Evolutionary conservation across 805 yeast genomes (phyloP), one percentile per base, ranked within the genome.

Genomic region (Saturnispora sanitii): DNA sequence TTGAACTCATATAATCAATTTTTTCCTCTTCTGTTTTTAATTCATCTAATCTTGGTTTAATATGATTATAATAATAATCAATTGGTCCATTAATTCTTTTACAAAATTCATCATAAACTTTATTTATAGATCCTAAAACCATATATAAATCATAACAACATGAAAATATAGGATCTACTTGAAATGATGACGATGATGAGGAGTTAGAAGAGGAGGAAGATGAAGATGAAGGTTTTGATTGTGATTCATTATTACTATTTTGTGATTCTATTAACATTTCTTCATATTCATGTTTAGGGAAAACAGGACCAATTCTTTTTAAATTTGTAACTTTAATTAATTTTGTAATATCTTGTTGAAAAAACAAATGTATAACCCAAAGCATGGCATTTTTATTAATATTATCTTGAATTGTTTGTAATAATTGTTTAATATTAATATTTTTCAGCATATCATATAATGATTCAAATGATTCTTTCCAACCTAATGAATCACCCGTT

Each of bases 301-400:
- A 54, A 11, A 49, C 35, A 3, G 58, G 54, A 2, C 56, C 56
- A 5, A 45, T 34, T 29, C 37, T 44, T 7, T 39, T 36, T 7
- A 43, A 44, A n/a, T 49, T 38, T 3, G 52, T 52, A 13, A 54
- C 48, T 37, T 45, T 48, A 18, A 48, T 41, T 20, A 47, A 36
- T 28, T 54, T 54, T 21, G 46, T 40, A 22, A 50, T 46, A 43
- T 54, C 57, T 33, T 51, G 53, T 35, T 50, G 52, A 29, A 54
- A 50, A 21, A 53, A 53, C 40, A 47, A 42, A 28, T 47, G 47
- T 11, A 52, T 36, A 2, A 46, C 45, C 53, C 55, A 49, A 9
- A 40, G 35, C 1, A 46, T 45, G 8, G 46, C 26, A 4, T 32
- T 22, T 16, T 37, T 45, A 28, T 48, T 35, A 8, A 40, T 32